Percentiles rank a stretch among this genome's conserved stretches.
These are phyloP conservation scores for Peronospora belbahrii DNA, from an alignment of 352 stramenopile species.

Conservation along the genomic window DNA sequence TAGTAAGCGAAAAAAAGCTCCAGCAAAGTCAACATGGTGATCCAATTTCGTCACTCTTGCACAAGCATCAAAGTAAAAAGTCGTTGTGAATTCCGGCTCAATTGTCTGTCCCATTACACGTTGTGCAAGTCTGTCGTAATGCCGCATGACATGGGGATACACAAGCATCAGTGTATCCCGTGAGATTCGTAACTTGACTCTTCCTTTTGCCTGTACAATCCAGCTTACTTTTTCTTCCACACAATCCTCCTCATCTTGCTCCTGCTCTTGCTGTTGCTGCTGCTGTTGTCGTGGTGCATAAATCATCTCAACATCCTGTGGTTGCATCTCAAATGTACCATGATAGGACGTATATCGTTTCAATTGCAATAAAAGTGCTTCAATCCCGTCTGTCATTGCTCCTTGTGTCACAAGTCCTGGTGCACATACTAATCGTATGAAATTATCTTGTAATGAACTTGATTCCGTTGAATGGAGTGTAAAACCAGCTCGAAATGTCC, in stretches of 20 bases:
- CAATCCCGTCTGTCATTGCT: constrained; percentile 26
- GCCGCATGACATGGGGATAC: constrained; percentile 51
- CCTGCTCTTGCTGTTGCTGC: too few species aligned
- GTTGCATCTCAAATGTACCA: constrained; percentile 35
- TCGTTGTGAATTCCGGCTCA: constrained; percentile 35
- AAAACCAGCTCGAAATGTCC: constrained; percentile 47
- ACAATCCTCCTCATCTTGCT: neutral
- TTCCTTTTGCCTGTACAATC: constrained; percentile 31
- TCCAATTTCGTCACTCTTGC: constrained; percentile 53
- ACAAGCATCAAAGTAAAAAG: constrained; percentile 47
- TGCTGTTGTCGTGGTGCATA: constrained; percentile 16
- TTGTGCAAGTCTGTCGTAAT: constrained; percentile 40
- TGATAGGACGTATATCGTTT: constrained; percentile 72
- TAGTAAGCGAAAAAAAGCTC: constrained; percentile 46
- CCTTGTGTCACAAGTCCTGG: constrained; percentile 24
- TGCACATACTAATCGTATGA: constrained; percentile 42
- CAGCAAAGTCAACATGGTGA: constrained; percentile 44
- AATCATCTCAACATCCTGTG: constrained; percentile 15
- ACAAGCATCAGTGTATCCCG: constrained; percentile 64
- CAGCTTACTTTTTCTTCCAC: constrained; percentile 16
- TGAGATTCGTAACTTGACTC: constrained; percentile 45
- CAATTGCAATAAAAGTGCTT: constrained; percentile 48
- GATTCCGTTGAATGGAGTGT: constrained; percentile 54
- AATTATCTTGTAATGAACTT: constrained; percentile 47
- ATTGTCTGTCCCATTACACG: constrained; percentile 55